A percentile compares a stretch with the other conserved stretches of the same genome.
phyloP scores from a whole-genome alignment of 177 flowering plant genomes.

The Telopea speciosissima region DNA sequence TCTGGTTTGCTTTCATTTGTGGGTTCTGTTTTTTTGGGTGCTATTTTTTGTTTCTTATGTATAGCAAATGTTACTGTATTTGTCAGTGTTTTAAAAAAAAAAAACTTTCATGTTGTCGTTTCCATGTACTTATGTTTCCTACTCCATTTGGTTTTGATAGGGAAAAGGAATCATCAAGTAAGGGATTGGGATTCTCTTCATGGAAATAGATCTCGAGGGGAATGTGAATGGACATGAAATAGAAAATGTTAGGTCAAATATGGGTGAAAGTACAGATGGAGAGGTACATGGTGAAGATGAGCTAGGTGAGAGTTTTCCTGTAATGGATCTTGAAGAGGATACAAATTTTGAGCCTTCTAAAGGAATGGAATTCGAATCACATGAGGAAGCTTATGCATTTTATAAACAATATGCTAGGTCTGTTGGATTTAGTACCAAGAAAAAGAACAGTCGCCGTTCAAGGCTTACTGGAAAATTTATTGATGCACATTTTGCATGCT shows the following conservation, averaged over 20 bases:
- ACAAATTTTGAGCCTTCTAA: too few relatives aligned
- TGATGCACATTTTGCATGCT: neutral
- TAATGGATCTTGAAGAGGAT: neutral
- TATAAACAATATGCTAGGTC: neutral
- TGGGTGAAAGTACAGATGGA: neutral
- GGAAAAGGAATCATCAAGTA: too few relatives aligned
- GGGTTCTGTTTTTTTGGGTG: neutral
- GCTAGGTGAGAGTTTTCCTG: neutral
- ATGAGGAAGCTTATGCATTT: neutral
- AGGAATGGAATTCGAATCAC: neutral
- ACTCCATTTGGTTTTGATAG: too few relatives aligned
- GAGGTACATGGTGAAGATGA: neutral
- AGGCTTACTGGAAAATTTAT: neutral
- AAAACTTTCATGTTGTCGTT: too few relatives aligned
- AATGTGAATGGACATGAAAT: constrained; percentile 2
- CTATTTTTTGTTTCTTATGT: too few relatives aligned
- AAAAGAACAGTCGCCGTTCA: neutral
- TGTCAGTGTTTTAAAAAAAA: too few relatives aligned
- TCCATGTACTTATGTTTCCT: neutral
- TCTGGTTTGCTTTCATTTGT: neutral
- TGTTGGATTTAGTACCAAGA: neutral
- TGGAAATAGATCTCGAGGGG: constrained; percentile 10
- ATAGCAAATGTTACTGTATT: neutral
- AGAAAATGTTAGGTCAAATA: neutral
- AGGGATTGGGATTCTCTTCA: neutral